Evolutionary conservation across 371 early-diverging fungal genomes (phyloP).

Genomic region (Thermomucor indicae-seudaticae): DNA sequence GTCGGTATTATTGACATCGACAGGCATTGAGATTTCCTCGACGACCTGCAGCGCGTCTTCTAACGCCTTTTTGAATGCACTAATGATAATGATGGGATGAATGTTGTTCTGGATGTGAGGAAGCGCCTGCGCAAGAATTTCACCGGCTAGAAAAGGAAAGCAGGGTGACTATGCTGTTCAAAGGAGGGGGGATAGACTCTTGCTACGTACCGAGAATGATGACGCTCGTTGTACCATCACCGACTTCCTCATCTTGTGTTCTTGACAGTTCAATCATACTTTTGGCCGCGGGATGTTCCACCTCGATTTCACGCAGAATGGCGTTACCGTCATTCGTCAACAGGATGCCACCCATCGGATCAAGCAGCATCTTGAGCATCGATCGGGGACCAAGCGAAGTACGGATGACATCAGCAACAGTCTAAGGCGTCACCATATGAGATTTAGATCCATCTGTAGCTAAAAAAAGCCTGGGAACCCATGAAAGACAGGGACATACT

Average conservation of each 20-base stretch:
- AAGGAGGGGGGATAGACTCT: background rate
- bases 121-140: slow-evolving; percentile 87
- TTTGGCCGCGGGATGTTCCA: slow-evolving; percentile 99
- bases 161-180: background rate
- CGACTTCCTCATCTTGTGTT: slow-evolving; percentile 99
- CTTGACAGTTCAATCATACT: slow-evolving; percentile 99
- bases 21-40: slow-evolving; percentile 78
- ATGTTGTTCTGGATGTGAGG: slow-evolving; percentile 95
- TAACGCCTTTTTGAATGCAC: slow-evolving; percentile 89
- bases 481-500: slow-evolving; percentile 39
- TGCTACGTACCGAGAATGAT: slow-evolving; percentile 88
- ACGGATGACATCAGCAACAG: slow-evolving; percentile 97
- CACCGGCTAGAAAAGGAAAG: slow-evolving; percentile 76
- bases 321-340: slow-evolving; percentile 99
- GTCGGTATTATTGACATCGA: slow-evolving; percentile 78
- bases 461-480: background rate
- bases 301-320: slow-evolving; percentile 99
- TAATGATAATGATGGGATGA: slow-evolving; percentile 98
- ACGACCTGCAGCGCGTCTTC: slow-evolving; percentile 88
- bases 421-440: slow-evolving; percentile 45
- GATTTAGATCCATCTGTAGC: slow-evolving; percentile 1
- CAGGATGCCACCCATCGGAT: slow-evolving; percentile 99
- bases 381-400: slow-evolving; percentile 99
- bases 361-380: slow-evolving; percentile 99
- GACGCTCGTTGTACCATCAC: slow-evolving; percentile 99